Evolutionary conservation across 169 alveolate genomes (phyloP), one percentile per base, ranked within the genome.

Genomic region (Eimeria necatrix): DNA sequence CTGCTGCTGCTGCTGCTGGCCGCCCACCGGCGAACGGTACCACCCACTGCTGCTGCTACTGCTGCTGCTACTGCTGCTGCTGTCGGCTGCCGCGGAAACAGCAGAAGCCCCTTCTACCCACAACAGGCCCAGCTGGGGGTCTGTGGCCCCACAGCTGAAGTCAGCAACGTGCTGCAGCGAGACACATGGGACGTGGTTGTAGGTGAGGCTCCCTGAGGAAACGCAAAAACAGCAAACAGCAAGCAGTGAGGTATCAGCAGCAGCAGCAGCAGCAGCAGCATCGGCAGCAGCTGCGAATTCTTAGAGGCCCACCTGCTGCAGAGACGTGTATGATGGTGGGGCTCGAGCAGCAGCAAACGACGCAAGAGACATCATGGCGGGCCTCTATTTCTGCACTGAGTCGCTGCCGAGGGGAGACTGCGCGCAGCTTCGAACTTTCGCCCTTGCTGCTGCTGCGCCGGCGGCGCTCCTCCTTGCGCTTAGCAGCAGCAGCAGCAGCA

Each of bases 51-150:
- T 32, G 46, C 20, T 41, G 60, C 76, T 20, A 59, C 76, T 51
- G 60, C 76, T 59, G 80, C 76, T 41, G 80, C 76, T 53, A 81
- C 59, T 22, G 76, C 52, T 26, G 92, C 56, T 16, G 56, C 56
- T 22, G 53, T 22, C 12, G 74, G n/a, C 61, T 46, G 61, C 76
- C 3, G 80, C 76, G 24, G 92, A 12, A 26, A 80, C 12, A 22
- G 93, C 70, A 46, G 93, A n/a, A 41, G 48, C 84, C 2, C 84
- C 93, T 49, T 86, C 64, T 5, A 64, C 56, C 93, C 93, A 86
- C 22, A 86, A 0, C 10, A 86, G 49, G 51, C 93, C 93, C 48
- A 86, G 68, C 70, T 41, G 48, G 49, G 84, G 61, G 93, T 86
- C 93, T 20, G 93, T 86, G 64, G 74, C 74, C 61, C 46, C 59